Base-by-base conservation (phyloP, 164 flowering plant genomes). In the Protea cynaroides region DNA sequence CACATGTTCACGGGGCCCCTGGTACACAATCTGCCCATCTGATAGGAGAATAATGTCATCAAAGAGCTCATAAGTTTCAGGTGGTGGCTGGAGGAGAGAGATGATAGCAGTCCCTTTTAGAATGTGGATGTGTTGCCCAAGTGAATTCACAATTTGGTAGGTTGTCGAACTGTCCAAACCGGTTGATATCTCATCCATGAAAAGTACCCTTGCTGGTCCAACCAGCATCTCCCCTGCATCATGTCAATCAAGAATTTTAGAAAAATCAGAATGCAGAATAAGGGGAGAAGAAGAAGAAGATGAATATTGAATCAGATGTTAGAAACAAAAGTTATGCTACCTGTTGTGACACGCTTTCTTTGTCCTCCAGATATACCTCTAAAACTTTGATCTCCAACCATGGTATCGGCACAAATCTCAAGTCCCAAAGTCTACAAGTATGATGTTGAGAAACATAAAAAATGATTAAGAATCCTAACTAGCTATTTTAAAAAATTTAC, bases 61-160 rank as follows among this genome's bases (percentile, higher is more conserved):
- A 12, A 78, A 78, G 66, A 74, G 81, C 56, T 78, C 59, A 8
- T 69, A 78, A 22, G 78, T 78, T 25, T 78, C 81, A 23, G 78
- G 81, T 21, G 78, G 76, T 21, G 81, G 81, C 62, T 78, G 78
- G 17, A 78, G 71, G 58, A 78, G 78, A n/a, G 78, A 69, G 46
- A 78, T 74, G 49, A 71, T 14, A 49, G 69, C 62, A 11, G 74
- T 66, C 13, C 47, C 63, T 19, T 60, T 65, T 57, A 71, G 56
- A 19, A 66, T 71, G 40, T 66, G 74, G 9, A 55, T 59, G 34
- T 47, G 37, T 55, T 62, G 62, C 51, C 36, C 62, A 55, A 62
- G 19, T 50, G 22, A 62, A 59, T 69, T 69, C 21, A 38, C 18
- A 22, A 69, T 69, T 53, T 69, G 71, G 24, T 62, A 69, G 14